phyloP scores from a whole-genome alignment of 2,329 filamentous ascomycete species.

The Xylariaceae sp. region DNA sequence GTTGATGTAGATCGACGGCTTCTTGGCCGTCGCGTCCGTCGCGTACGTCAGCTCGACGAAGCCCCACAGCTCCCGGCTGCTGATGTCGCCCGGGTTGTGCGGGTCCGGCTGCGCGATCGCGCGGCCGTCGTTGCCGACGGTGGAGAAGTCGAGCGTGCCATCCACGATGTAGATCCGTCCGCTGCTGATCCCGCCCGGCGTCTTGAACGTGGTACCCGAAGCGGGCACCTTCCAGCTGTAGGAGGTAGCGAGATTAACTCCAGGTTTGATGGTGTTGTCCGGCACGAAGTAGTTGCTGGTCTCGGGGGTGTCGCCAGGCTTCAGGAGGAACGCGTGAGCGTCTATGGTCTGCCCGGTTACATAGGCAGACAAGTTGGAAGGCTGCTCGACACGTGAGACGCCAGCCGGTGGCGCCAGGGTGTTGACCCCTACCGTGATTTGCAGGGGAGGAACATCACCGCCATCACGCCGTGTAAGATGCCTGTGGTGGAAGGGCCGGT shows the following conservation, averaged over 20 bases:
- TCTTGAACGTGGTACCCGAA: slow-evolving; percentile 8
- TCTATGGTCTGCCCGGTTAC: too few relatives aligned
- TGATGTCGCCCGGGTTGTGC: slow-evolving; percentile 9
- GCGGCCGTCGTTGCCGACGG: neutral
- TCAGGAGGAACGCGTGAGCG: too few relatives aligned
- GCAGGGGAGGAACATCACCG: too few relatives aligned
- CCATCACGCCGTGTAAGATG: too few relatives aligned
- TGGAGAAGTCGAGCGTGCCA: slow-evolving; percentile 10
- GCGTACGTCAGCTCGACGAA: slow-evolving; percentile 14
- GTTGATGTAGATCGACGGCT: slow-evolving; percentile 34
- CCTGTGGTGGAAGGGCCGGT: too few relatives aligned
- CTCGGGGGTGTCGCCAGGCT: too few relatives aligned
- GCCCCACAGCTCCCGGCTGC: slow-evolving; percentile 8
- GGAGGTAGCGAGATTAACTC: neutral
- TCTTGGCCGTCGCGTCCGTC: slow-evolving; percentile 19
- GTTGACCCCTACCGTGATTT: too few relatives aligned
- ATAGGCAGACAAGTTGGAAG: too few relatives aligned
- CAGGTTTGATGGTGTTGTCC: neutral
- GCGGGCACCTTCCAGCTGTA: slow-evolving; percentile 1
- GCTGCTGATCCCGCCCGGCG: slow-evolving; percentile 9
- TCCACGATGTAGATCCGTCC: slow-evolving; percentile 15
- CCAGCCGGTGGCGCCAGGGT: too few relatives aligned
- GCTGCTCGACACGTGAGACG: too few relatives aligned
- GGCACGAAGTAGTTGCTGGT: too few relatives aligned
- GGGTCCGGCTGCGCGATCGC: slow-evolving; percentile 13